Percentiles rank a stretch among this genome's conserved stretches.
Evolutionary conservation across 805 yeast species (phyloP).

Genomic region (Maudiozyma serrabonitensis): DNA sequence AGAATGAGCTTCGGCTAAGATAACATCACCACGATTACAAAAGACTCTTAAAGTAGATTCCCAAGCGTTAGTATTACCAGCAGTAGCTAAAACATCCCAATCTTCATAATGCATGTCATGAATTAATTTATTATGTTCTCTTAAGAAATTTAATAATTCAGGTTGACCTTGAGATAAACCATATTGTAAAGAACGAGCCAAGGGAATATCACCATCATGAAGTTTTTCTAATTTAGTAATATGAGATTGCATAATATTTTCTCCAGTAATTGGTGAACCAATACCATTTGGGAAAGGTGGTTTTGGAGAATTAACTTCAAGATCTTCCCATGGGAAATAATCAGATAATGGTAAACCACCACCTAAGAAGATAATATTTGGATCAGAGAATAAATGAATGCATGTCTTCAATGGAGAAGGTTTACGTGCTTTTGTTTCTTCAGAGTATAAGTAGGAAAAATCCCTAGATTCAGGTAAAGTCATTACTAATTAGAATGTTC

Average conservation of each 20-base stretch:
- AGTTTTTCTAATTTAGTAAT: constrained; percentile 32
- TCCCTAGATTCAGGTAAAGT: constrained; percentile 49
- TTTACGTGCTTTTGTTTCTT: constrained; percentile 66
- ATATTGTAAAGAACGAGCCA: constrained; percentile 83
- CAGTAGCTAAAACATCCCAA: constrained; percentile 64
- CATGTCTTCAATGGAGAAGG: constrained; percentile 79
- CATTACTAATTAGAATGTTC: constrained; percentile 7
- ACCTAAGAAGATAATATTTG: constrained; percentile 78
- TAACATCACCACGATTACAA: constrained; percentile 68
- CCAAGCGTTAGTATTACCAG: constrained; percentile 89
- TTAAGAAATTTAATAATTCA: constrained; percentile 56
- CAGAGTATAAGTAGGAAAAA: constrained; percentile 62
- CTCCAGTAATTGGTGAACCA: constrained; percentile 41
- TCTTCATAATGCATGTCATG: constrained; percentile 42
- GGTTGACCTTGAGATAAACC: constrained; percentile 79
- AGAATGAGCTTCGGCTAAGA: constrained; percentile 71
- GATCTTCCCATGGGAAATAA: constrained; percentile 82
- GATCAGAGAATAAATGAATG: constrained; percentile 63
- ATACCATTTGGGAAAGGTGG: constrained; percentile 77
- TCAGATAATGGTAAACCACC: constrained; percentile 92
- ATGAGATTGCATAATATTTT: constrained; percentile 24
- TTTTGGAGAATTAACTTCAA: constrained; percentile 60
- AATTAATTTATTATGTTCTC: constrained; percentile 58
- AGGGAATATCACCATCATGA: constrained; percentile 53
- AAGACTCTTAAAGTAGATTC: constrained; percentile 75